Conservation (phyloP, 1,284 basidiomycete species). For the Cronartium quercuum region DNA sequence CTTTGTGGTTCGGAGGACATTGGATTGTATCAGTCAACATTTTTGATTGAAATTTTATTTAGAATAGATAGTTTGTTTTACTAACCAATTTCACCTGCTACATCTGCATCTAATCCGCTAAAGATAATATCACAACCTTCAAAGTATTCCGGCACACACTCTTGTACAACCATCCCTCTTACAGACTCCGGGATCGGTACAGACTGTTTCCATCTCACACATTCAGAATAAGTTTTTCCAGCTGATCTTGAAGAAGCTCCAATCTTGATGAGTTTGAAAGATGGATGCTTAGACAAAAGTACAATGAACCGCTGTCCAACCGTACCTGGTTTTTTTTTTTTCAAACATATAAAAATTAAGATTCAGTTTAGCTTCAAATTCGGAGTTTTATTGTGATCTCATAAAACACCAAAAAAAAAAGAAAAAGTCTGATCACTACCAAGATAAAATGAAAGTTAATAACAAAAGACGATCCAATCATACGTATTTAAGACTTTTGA, state of each 20-base stretch:
- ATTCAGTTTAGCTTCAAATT: no score
- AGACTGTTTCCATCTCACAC: slow-evolving; percentile 85
- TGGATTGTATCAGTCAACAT: neutral
- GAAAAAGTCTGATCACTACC: no score
- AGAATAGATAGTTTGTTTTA: slow-evolving; percentile 39
- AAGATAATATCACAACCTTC: slow-evolving; percentile 80
- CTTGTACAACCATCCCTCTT: slow-evolving; percentile 64
- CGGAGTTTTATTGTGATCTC: no score
- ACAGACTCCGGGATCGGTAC: slow-evolving; percentile 67
- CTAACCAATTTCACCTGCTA: slow-evolving; percentile 88
- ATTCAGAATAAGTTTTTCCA: slow-evolving; percentile 71
- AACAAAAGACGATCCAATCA: no score
- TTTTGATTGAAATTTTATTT: neutral
- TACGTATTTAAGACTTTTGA: no score
- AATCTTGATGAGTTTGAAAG: slow-evolving; percentile 77
- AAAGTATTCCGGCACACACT: slow-evolving; percentile 74
- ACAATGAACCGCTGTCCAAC: slow-evolving; percentile 64
- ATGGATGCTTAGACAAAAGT: slow-evolving; percentile 80
- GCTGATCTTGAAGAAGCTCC: slow-evolving; percentile 86
- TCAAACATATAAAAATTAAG: no score
- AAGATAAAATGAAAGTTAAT: no score
- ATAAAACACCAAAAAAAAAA: no score
- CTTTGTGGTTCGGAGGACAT: no score
- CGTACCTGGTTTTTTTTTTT: slow-evolving; percentile 36
- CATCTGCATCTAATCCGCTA: slow-evolving; percentile 88